These are phyloP conservation scores for Gossypium schwendimanii DNA, from an alignment of 441 rosid genomes.

Conservation along the genomic window DNA sequence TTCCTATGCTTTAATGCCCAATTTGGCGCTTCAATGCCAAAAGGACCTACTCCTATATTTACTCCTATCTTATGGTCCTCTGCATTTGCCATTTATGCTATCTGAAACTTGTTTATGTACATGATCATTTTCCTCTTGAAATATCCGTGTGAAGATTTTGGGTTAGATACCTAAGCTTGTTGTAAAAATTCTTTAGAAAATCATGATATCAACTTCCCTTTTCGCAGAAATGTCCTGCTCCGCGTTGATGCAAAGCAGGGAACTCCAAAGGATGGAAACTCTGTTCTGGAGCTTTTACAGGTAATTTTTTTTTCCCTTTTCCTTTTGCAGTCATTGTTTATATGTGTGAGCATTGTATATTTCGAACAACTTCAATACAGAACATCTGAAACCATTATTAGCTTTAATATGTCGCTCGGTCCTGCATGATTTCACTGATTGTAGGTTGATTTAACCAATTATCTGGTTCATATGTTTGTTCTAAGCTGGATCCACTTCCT, in stretches of 20 bases:
- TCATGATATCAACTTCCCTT: constrained; percentile 16
- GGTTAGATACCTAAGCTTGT: not conserved
- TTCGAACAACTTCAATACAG: not conserved
- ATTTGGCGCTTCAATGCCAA: not conserved
- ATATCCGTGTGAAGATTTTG: not conserved
- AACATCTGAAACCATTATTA: constrained; percentile 4
- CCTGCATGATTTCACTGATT: constrained; percentile 1
- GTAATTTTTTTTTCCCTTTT: constrained; percentile 24
- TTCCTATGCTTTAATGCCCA: not conserved
- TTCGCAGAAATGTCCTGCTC: constrained; percentile 80
- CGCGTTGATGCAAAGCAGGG: constrained; percentile 96
- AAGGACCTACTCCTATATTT: not conserved
- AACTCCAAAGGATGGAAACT: constrained; percentile 75
- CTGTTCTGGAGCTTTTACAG: constrained; percentile 85
- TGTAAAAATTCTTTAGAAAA: constrained; percentile 9
- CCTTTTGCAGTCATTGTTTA: not conserved
- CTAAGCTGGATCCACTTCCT: constrained; percentile 4
- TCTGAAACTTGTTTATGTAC: not conserved
- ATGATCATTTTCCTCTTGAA: not conserved
- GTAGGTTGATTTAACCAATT: not conserved
- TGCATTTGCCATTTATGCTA: not conserved
- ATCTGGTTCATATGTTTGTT: not conserved
- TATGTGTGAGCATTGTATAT: not conserved
- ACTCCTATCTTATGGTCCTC: not conserved
- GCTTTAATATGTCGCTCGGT: not conserved